phyloP scores from a whole-genome alignment of 257 asterid genomes.

The Solanum bulbocastanum region DNA sequence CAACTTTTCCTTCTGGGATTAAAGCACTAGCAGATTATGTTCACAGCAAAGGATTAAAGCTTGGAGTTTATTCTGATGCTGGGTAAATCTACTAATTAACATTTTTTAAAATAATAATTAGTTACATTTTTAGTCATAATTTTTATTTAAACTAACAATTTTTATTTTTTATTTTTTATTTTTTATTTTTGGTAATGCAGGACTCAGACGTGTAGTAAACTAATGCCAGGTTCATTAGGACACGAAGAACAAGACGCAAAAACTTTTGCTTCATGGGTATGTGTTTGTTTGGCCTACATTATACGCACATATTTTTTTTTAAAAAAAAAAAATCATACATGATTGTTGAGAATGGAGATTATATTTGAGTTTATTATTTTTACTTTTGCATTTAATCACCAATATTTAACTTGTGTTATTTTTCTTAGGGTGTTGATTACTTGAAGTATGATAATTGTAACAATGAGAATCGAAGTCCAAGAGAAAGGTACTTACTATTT shows the following conservation, averaged over 20 bases:
- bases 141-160: neutral
- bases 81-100: slow-evolving; percentile 31
- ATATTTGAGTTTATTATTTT: neutral
- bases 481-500: neutral
- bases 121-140: neutral
- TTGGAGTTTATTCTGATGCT: slow-evolving; percentile 83
- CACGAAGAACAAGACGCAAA: slow-evolving; percentile 83
- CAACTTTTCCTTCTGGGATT: slow-evolving; percentile 86
- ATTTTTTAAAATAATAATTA: neutral
- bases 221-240: slow-evolving; percentile 85
- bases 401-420: neutral
- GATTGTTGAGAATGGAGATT: neutral
- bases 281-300: neutral
- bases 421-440: slow-evolving; percentile 72
- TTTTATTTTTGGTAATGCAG: slow-evolving; percentile 19
- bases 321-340: neutral
- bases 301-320: neutral
- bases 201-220: slow-evolving; percentile 53
- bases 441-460: slow-evolving; percentile 89
- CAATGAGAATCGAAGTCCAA: slow-evolving; percentile 21
- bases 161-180: neutral
- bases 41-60: slow-evolving; percentile 73
- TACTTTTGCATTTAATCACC: neutral
- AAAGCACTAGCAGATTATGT: slow-evolving; percentile 84
- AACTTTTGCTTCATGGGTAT: slow-evolving; percentile 89